A percentile compares a stretch with the other conserved stretches of the same genome.
phyloP scores from a whole-genome alignment of 768 basidiomycete genomes.

The Boletales sp. region DNA sequence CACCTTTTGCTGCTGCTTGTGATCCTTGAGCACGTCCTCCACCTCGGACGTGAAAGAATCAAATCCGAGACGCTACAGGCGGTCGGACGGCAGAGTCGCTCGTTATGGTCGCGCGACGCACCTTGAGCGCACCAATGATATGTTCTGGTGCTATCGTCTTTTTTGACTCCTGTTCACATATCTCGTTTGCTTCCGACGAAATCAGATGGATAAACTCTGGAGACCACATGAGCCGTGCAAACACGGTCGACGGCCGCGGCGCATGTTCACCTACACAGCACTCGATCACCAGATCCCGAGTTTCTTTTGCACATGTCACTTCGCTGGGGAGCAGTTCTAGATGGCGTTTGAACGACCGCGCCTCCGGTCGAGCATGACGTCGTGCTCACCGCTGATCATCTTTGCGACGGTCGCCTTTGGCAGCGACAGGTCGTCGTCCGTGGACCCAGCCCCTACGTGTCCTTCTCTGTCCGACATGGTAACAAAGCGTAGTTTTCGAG shows the following conservation, averaged over 20 bases:
- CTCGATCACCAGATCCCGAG: slow-evolving; percentile 94
- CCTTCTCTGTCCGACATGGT: slow-evolving; percentile 92
- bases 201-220: slow-evolving; percentile 97
- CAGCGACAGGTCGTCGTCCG: slow-evolving; percentile 91
- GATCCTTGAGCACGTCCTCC: slow-evolving; percentile 90
- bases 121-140: slow-evolving; percentile 88
- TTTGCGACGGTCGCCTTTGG: slow-evolving; percentile 98
- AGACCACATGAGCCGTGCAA: slow-evolving; percentile 12
- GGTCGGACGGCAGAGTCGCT: slow-evolving; percentile 2
- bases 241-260: slow-evolving; percentile 2
- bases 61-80: slow-evolving; percentile 79
- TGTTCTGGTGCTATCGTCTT: slow-evolving; percentile 99
- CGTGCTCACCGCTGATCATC: slow-evolving; percentile 78
- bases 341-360: slow-evolving; percentile 7
- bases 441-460: slow-evolving; percentile 54
- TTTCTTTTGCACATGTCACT: slow-evolving; percentile 89
- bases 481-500: slow-evolving; percentile 4
- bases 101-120: slow-evolving; percentile 28
- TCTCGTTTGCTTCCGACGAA: slow-evolving; percentile 96
- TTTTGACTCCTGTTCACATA: slow-evolving; percentile 96
- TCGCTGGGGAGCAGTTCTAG: slow-evolving; percentile 88
- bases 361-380: neutral
- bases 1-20: slow-evolving; percentile 95
- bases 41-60: slow-evolving; percentile 89
- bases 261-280: slow-evolving; percentile 94